Evolutionary conservation across 768 basidiomycete genomes (phyloP).

Genomic region (Pleurotus eryngii): DNA sequence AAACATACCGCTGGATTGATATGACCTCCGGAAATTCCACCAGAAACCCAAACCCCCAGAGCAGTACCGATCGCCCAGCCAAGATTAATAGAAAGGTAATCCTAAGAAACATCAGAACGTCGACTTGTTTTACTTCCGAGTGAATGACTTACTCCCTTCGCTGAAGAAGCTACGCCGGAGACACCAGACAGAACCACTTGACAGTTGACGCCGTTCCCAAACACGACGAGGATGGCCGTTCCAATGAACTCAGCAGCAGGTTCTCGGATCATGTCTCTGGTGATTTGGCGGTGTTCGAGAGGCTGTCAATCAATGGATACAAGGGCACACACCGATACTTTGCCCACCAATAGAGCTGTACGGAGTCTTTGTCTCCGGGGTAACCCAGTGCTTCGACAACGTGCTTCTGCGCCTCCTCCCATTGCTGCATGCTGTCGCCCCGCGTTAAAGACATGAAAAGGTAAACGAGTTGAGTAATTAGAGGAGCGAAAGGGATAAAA

Average conservation of each 20-base stretch:
- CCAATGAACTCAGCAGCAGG: slow-evolving; percentile 65
- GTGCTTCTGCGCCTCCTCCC: slow-evolving; percentile 1
- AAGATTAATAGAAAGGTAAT: slow-evolving; percentile 45
- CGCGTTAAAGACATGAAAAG: not conserved
- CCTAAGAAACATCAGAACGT: slow-evolving; percentile 23
- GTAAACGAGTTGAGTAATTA: not conserved
- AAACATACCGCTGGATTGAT: slow-evolving; percentile 64
- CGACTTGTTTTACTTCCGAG: slow-evolving; percentile 4
- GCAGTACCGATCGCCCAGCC: slow-evolving; percentile 61
- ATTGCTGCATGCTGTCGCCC: not conserved
- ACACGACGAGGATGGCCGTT: slow-evolving; percentile 52
- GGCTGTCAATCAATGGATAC: not conserved
- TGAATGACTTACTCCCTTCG: slow-evolving; percentile 50
- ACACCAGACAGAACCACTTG: slow-evolving; percentile 51
- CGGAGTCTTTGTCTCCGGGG: slow-evolving; percentile 21
- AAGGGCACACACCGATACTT: slow-evolving; percentile 41
- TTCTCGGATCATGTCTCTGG: slow-evolving; percentile 48
- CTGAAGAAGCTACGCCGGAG: slow-evolving; percentile 39
- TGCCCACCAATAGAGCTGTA: slow-evolving; percentile 53
- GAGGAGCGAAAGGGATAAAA: not conserved
- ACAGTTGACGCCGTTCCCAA: slow-evolving; percentile 56
- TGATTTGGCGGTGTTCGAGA: too few relatives aligned
- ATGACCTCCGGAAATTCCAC: slow-evolving; percentile 71
- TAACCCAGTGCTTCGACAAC: not conserved
- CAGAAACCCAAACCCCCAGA: slow-evolving; percentile 66